Evolutionary conservation across 1,284 basidiomycete genomes (phyloP).

Genomic region (Peniophora sp.): DNA sequence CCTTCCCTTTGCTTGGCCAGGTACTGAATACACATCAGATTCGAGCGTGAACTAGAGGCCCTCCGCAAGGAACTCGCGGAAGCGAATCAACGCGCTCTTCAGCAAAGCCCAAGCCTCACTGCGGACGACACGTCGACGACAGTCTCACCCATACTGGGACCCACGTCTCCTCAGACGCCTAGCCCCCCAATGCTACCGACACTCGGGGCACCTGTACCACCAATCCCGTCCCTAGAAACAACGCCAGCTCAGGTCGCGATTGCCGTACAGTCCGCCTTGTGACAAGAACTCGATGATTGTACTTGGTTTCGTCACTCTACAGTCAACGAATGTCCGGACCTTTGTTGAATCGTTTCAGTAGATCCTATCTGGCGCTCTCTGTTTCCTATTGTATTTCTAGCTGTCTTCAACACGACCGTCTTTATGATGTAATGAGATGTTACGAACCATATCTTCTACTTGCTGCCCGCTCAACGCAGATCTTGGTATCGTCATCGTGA

Average conservation of each 20-base stretch:
- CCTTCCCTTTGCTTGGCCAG: background rate
- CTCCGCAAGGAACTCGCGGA: constrained; percentile 1
- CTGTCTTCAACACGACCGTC: too few species aligned
- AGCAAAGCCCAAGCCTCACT: background rate
- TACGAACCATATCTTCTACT: too few species aligned
- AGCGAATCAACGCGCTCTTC: background rate
- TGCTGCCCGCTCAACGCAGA: too few species aligned
- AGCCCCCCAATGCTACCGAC: background rate
- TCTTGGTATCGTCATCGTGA: too few species aligned
- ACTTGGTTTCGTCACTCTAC: too few species aligned
- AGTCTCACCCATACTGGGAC: background rate
- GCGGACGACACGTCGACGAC: constrained; percentile 1
- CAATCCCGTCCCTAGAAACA: background rate
- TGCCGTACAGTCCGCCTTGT: too few species aligned
- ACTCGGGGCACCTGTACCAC: background rate
- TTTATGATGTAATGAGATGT: too few species aligned
- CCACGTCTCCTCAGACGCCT: background rate
- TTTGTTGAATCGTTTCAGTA: too few species aligned
- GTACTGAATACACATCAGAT: background rate
- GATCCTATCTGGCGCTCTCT: too few species aligned
- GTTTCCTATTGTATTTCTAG: too few species aligned
- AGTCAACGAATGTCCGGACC: too few species aligned
- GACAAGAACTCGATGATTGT: too few species aligned
- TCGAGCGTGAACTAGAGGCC: background rate
- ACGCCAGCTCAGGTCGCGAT: background rate